phyloP scores from a whole-genome alignment of 106 monocot species.

The Acanthochlamys bracteata region DNA sequence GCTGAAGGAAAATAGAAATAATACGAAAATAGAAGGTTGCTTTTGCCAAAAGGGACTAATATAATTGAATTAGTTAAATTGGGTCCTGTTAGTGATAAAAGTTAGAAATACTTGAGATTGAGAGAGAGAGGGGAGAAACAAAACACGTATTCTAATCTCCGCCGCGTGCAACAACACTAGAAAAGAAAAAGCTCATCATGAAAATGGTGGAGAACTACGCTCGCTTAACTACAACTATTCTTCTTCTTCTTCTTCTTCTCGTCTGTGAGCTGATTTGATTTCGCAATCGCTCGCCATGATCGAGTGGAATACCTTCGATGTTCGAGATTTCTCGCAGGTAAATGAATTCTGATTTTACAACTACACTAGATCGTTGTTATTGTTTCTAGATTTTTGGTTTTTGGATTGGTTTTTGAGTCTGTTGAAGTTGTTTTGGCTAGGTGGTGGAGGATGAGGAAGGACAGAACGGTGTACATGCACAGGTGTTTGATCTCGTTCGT shows the following conservation, averaged over 20 bases:
- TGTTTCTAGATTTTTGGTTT: not conserved
- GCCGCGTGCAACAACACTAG: constrained; percentile 49
- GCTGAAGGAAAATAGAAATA: too few species aligned
- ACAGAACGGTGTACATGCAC: constrained; percentile 15
- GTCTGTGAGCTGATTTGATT: too few species aligned
- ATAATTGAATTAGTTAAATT: too few species aligned
- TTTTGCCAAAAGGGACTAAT: too few species aligned
- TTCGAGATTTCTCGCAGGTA: constrained; percentile 59
- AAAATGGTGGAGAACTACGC: constrained; percentile 2
- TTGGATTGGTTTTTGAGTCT: not conserved
- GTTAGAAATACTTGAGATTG: too few species aligned
- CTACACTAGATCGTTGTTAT: not conserved
- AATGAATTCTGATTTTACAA: not conserved
- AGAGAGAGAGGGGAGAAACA: too few species aligned
- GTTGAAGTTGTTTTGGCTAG: not conserved
- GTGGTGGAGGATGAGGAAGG: constrained; percentile 30
- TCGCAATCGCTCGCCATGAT: constrained; percentile 11
- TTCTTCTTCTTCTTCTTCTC: not conserved
- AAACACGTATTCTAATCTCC: constrained; percentile 40
- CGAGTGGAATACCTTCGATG: constrained; percentile 15
- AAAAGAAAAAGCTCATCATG: not conserved
- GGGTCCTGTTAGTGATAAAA: too few species aligned
- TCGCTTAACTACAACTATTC: not conserved
- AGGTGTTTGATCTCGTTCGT: constrained; percentile 54
- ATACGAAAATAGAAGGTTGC: too few species aligned